Conservation (phyloP, 2,329 filamentous ascomycete species). For the Balansia obtecta region DNA sequence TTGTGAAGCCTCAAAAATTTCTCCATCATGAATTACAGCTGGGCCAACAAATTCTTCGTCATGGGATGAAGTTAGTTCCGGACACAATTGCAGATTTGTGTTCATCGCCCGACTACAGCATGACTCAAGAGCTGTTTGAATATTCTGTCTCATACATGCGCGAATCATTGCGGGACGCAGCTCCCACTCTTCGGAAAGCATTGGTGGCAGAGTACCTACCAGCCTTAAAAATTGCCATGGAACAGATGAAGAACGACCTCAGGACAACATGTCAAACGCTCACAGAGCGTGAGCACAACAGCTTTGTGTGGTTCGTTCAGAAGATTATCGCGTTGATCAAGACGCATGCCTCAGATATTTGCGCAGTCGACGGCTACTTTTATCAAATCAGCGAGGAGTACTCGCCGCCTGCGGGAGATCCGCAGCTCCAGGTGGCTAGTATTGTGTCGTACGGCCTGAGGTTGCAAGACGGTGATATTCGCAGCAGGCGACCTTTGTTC, state of each 20-base stretch:
- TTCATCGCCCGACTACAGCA: conserved; percentile 32
- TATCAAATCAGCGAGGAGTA: conserved; percentile 44
- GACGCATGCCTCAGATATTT: conserved; percentile 40
- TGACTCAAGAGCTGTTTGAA: conserved; percentile 37
- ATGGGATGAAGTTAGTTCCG: conserved; percentile 30
- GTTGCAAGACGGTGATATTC: conserved; percentile 37
- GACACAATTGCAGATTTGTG: conserved; percentile 24
- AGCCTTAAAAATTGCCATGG: conserved; percentile 35
- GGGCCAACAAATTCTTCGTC: conserved; percentile 31
- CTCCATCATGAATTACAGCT: conserved; percentile 38
- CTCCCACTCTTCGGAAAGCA: conserved; percentile 20
- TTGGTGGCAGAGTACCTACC: conserved; percentile 29
- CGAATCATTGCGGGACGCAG: conserved; percentile 28
- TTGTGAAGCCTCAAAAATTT: conserved; percentile 35
- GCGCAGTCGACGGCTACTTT: conserved; percentile 41
- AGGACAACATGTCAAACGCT: conserved; percentile 21
- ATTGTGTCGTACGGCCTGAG: conserved; percentile 44
- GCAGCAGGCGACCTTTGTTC: conserved; percentile 37
- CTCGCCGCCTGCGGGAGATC: conserved; percentile 41
- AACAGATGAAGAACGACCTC: conserved; percentile 40
- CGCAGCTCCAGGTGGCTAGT: conserved; percentile 41
- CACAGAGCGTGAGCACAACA: conserved; percentile 34
- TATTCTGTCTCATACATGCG: conserved; percentile 39
- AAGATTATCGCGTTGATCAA: conserved; percentile 40
- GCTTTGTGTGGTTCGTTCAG: conserved; percentile 39